Conservation (phyloP, 192 early-diverging fungal genomes). For the Dissophora ornata region DNA sequence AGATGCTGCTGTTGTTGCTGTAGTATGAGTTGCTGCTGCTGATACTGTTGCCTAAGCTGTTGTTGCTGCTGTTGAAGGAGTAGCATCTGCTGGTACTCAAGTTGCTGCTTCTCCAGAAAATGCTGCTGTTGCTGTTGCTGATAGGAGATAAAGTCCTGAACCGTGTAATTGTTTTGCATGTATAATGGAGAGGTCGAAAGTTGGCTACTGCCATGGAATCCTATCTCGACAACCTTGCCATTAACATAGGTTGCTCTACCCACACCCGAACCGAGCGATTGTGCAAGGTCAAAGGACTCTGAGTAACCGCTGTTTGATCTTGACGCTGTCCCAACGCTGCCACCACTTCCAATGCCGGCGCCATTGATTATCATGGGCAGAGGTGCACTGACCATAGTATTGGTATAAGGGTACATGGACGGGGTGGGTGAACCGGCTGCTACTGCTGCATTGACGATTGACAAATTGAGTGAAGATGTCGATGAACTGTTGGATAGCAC, state of each 20-base stretch:
- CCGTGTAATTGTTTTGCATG: constrained; percentile 36
- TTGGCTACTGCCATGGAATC: constrained; percentile 17
- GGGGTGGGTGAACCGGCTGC: constrained; percentile 27
- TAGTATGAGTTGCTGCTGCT: constrained; percentile 32
- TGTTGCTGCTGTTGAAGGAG: constrained; percentile 49
- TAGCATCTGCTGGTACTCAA: constrained; percentile 52
- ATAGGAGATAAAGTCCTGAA: constrained; percentile 51
- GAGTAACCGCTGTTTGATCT: constrained; percentile 50
- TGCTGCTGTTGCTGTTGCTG: constrained; percentile 54
- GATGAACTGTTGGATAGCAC: constrained; percentile 31
- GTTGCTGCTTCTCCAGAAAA: constrained; percentile 49
- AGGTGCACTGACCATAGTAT: constrained; percentile 23
- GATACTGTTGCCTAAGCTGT: constrained; percentile 29
- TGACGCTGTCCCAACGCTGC: neutral
- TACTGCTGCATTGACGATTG: constrained; percentile 47
- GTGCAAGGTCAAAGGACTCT: constrained; percentile 22
- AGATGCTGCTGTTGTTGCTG: constrained; percentile 29
- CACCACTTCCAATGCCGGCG: neutral
- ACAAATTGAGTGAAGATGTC: constrained; percentile 40
- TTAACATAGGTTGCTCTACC: constrained; percentile 46
- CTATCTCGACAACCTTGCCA: constrained; percentile 38
- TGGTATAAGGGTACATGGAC: constrained; percentile 1
- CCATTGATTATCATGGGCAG: constrained; percentile 21
- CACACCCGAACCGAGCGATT: constrained; percentile 33
- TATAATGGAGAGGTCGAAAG: constrained; percentile 11